These are phyloP conservation scores for Eutrema heterophyllum DNA, from an alignment of 345 rosid genomes.

Conservation along the genomic window DNA sequence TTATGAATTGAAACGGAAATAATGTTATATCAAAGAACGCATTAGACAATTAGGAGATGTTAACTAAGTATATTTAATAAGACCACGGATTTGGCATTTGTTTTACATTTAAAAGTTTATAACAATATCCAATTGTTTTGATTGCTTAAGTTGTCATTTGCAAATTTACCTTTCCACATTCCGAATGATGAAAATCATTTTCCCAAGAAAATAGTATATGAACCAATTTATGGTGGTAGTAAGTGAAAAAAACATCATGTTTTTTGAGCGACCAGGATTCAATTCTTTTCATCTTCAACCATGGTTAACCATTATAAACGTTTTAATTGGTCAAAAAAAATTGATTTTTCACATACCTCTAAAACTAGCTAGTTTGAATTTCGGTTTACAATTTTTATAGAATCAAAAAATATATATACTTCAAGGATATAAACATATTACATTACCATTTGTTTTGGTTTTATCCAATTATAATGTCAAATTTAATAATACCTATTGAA, in stretches of 20 bases:
- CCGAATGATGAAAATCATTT: background rate
- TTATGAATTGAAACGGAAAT: background rate
- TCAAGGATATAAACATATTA: background rate
- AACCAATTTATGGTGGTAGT: too few relatives aligned
- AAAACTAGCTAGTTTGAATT: too few relatives aligned
- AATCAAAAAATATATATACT: background rate
- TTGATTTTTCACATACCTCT: too few relatives aligned
- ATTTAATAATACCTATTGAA: background rate
- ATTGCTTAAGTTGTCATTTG: too few relatives aligned
- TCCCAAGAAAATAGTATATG: background rate
- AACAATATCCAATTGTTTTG: background rate
- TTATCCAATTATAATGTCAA: background rate
- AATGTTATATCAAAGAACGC: background rate
- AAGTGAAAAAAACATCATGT: too few relatives aligned
- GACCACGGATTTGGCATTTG: background rate
- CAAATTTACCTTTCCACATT: background rate
- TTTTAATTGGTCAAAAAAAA: too few relatives aligned
- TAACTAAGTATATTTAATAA: background rate
- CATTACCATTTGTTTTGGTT: background rate
- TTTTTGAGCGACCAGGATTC: too few relatives aligned
- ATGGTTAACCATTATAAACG: too few relatives aligned
- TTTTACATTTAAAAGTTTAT: too few relatives aligned
- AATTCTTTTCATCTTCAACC: too few relatives aligned
- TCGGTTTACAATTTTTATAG: too few relatives aligned
- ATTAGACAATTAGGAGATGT: background rate